A percentile compares a stretch with the other conserved stretches of the same genome.
Evolutionary conservation across 1,284 basidiomycete species (phyloP).

Genomic region (Neolentinus lepideus): DNA sequence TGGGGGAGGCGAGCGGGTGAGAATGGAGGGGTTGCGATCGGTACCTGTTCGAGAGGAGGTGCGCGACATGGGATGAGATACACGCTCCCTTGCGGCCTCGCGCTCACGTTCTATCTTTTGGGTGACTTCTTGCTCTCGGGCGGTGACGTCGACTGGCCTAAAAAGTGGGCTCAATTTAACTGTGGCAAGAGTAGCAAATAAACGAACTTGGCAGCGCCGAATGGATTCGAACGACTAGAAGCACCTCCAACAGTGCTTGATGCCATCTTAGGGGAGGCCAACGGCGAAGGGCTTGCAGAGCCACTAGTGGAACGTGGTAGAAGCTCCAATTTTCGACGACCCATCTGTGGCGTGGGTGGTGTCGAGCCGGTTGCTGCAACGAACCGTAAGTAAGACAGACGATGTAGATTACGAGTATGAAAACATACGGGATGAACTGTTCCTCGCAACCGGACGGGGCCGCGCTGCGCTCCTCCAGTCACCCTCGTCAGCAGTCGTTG

Average conservation of each 20-base stretch:
- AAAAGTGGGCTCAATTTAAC: conserved; percentile 1
- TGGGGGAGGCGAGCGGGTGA: conserved; percentile 23
- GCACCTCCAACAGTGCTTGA: conserved; percentile 32
- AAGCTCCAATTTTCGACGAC: conserved; percentile 76
- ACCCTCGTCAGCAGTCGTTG: conserved; percentile 36
- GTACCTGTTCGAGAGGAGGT: conserved; percentile 51
- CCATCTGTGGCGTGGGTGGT: conserved; percentile 72
- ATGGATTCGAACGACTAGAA: conserved; percentile 60
- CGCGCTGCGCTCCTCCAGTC: conserved; percentile 54
- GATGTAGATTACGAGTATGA: not conserved
- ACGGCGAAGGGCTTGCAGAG: conserved; percentile 59
- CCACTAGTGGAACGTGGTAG: conserved; percentile 64
- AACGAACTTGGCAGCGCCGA: conserved; percentile 77
- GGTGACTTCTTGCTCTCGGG: conserved; percentile 69
- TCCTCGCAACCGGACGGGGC: conserved; percentile 31
- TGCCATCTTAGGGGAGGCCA: conserved; percentile 68
- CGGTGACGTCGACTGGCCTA: conserved; percentile 81
- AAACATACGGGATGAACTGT: conserved; percentile 56
- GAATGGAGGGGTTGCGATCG: conserved; percentile 36
- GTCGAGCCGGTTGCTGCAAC: conserved; percentile 61
- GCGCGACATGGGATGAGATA: conserved; percentile 47
- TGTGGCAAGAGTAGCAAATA: not conserved
- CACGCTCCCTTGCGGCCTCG: conserved; percentile 46
- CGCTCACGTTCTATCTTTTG: conserved; percentile 65
- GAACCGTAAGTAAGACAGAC: conserved; percentile 7